These are phyloP conservation scores for Persicaria maculosa DNA, from an alignment of 148 eudicot genomes.

Conservation along the genomic window DNA sequence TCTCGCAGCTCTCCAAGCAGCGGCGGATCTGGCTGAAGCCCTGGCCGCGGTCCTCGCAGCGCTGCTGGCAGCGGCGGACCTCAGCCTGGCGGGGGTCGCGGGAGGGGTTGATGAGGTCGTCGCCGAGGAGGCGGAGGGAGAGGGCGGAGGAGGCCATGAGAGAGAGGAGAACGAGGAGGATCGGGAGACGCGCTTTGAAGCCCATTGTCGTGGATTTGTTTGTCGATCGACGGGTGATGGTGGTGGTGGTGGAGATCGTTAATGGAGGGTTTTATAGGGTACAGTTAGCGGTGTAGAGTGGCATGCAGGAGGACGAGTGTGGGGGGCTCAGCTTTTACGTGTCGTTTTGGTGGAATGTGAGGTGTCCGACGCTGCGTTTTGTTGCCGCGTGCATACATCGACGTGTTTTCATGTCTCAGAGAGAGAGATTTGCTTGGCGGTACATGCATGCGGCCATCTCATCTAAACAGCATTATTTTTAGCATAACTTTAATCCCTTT, in stretches of 20 bases:
- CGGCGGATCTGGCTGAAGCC: not conserved
- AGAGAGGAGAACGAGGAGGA: slow-evolving; percentile 6
- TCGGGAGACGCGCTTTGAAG: slow-evolving; percentile 1
- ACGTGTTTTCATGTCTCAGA: too few relatives aligned
- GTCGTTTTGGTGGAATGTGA: not conserved
- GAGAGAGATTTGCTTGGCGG: too few relatives aligned
- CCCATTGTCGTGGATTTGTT: not conserved
- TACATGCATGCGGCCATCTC: too few relatives aligned
- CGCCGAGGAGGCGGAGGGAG: slow-evolving; percentile 2
- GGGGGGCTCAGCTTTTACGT: not conserved
- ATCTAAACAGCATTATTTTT: too few relatives aligned
- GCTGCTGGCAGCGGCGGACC: slow-evolving; percentile 2
- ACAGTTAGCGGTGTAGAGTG: not conserved
- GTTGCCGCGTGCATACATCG: too few relatives aligned
- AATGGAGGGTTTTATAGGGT: not conserved
- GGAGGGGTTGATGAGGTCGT: slow-evolving; percentile 11
- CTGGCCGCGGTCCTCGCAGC: not conserved
- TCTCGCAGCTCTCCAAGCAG: slow-evolving; percentile 7
- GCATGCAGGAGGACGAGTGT: slow-evolving; percentile 15
- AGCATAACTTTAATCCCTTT: too few relatives aligned
- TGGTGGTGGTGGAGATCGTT: not conserved
- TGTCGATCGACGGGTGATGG: not conserved
- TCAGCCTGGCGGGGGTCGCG: not conserved
- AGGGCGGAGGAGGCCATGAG: slow-evolving; percentile 9
- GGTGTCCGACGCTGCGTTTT: too few relatives aligned